Base-by-base conservation (phyloP, 805 yeast species). In the Saturnispora sekii region DNA sequence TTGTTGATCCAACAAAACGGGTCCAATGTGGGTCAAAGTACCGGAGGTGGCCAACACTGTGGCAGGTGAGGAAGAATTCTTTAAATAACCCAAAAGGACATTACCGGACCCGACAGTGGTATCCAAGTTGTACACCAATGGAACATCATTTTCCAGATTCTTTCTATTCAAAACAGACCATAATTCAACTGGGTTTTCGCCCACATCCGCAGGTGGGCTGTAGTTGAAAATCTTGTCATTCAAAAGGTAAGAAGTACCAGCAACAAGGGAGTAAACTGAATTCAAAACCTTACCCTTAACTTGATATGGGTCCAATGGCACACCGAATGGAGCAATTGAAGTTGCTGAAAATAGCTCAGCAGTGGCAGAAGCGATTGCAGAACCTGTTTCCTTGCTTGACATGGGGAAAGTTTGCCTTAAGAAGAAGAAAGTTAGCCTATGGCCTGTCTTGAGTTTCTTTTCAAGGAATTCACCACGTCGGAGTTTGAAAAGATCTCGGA, bases 101-200 rank as follows among this genome's bases (percentile, higher is more conserved):
- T 78, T 73, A 38, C 90, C 85, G 30, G 96, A 93, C 55, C 96
- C 97, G 2, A 82, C 68, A 60, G 95, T 78, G 46, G 85, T 75
- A 57, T 88, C 87, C 46, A 81, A 62, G 51, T 73, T 66, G 57
- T 77, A 69, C 53, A 81, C 63, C 44, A 69, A 68, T 26, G 94
- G 93, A 44, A 79, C 76, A n/a, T 61, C 63, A 18, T 79, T 79
- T 38, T 62, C 57, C 11, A 76, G 67, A 58, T 82, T 81, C 34
- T 60, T 57, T 55, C 75, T 72, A 56, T 68, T 68, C 40, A 69
- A 62, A 38, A 66, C 61, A 37, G 70, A 59, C 95, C 95, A 87
- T 42, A 72, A 61, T 60, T 82, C 86, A 41, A 85, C 65, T 39
- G 76, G 68, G 53, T 76, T 70, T 44, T 77, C 75, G 5, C 50